These are phyloP conservation scores for Gymnopilus junonius DNA, from an alignment of 768 basidiomycete species.

Conservation along the genomic window DNA sequence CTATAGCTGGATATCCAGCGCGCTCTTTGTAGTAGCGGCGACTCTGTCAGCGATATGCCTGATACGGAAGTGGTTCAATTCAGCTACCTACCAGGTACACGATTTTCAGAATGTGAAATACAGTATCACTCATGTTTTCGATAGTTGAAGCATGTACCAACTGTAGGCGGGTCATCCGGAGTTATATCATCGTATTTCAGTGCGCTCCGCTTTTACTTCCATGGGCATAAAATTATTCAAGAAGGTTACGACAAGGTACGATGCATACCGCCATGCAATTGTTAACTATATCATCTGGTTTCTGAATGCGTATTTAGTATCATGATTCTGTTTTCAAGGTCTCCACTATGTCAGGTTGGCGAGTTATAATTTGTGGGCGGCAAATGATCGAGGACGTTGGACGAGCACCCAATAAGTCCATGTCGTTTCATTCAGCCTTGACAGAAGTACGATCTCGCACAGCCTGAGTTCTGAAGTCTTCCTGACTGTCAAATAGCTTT, in stretches of 20 bases:
- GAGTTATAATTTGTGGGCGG: slow-evolving; percentile 42
- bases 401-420: slow-evolving; percentile 31
- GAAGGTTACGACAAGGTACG: neutral
- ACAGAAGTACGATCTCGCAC: too few relatives aligned
- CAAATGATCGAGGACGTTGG: slow-evolving; percentile 54
- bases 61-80: too few relatives aligned
- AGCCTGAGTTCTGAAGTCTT: too few relatives aligned
- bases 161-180: neutral
- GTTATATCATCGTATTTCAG: neutral
- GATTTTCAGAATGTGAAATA: too few relatives aligned
- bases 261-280: too few relatives aligned
- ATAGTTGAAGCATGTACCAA: neutral
- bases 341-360: slow-evolving; percentile 15
- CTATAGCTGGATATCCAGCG: too few relatives aligned
- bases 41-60: too few relatives aligned
- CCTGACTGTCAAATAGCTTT: neutral
- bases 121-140: too few relatives aligned
- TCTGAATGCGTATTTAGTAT: too few relatives aligned
- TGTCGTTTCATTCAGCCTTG: slow-evolving; percentile 31
- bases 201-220: neutral
- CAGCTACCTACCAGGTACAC: too few relatives aligned
- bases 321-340: slow-evolving; percentile 23
- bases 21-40: too few relatives aligned
- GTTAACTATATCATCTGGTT: too few relatives aligned
- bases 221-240: neutral